Evolutionary conservation across 2,329 filamentous ascomycete species (phyloP).

Genomic region (Trichoderma atroviride): DNA sequence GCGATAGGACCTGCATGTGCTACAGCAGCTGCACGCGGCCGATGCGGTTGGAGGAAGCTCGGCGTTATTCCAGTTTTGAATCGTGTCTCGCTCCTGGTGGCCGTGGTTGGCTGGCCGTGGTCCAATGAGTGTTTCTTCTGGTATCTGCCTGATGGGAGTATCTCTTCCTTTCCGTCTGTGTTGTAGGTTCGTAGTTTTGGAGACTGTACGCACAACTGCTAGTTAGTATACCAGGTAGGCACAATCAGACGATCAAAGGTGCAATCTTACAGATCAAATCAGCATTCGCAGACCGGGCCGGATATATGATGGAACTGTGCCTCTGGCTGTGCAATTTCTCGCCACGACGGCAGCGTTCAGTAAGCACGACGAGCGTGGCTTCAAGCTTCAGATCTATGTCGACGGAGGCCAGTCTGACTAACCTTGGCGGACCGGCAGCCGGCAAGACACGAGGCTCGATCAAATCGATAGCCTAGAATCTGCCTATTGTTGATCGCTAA

Average conservation of each 20-base stretch:
- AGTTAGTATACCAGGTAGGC: background rate
- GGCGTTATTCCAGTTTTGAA: background rate
- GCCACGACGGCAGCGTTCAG: background rate
- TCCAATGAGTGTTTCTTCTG: background rate
- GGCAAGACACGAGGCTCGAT: background rate
- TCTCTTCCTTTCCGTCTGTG: background rate
- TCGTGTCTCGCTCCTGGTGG: background rate
- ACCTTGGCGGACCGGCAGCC: background rate
- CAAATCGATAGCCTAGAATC: background rate
- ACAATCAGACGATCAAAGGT: too few species aligned
- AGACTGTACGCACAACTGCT: background rate
- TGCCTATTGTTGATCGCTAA: background rate
- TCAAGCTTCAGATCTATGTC: background rate
- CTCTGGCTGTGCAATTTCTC: background rate
- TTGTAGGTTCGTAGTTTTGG: too few species aligned
- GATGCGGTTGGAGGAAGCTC: conserved; percentile 6
- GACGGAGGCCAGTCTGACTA: background rate
- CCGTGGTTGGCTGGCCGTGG: background rate
- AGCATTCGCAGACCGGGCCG: background rate
- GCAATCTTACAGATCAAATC: background rate
- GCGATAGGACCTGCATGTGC: conserved; percentile 12
- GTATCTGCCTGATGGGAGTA: background rate
- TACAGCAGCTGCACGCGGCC: conserved; percentile 21
- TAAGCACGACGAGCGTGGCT: background rate
- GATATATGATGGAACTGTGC: background rate